A percentile compares a stretch with the other conserved stretches of the same genome.
These are phyloP conservation scores for Biscogniauxia mediterranea DNA, from an alignment of 2,329 filamentous ascomycete species.

Conservation along the genomic window DNA sequence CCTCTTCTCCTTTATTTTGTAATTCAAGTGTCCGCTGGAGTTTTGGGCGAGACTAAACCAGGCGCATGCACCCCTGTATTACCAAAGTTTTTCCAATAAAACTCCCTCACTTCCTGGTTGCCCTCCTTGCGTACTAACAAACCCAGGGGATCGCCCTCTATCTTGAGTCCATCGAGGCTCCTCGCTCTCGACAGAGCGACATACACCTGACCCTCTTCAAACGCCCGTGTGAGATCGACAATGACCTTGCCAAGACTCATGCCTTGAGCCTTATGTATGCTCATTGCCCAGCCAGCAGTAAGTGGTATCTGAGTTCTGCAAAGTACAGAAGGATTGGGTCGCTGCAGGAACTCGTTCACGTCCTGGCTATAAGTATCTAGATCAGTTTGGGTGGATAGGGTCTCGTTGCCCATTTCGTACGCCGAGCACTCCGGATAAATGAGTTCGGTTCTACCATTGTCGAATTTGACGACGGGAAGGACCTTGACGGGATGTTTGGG, in stretches of 20 bases:
- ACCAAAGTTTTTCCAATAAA: slow-evolving; percentile 36
- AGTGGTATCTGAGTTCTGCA: slow-evolving; percentile 63
- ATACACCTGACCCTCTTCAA: slow-evolving; percentile 59
- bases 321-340: slow-evolving; percentile 41
- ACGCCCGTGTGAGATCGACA: slow-evolving; percentile 51
- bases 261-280: slow-evolving; percentile 61
- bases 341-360: too few relatives aligned
- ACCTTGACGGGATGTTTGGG: slow-evolving; percentile 19
- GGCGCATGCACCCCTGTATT: not conserved
- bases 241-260: slow-evolving; percentile 59
- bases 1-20: too few relatives aligned
- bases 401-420: slow-evolving; percentile 43
- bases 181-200: slow-evolving; percentile 60
- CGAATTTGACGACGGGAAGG: slow-evolving; percentile 54
- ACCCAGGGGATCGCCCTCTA: slow-evolving; percentile 33
- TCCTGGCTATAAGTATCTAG: too few relatives aligned
- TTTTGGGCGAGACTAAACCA: too few relatives aligned
- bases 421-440: slow-evolving; percentile 53
- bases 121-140: slow-evolving; percentile 31
- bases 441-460: slow-evolving; percentile 42
- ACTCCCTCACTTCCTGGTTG: slow-evolving; percentile 35
- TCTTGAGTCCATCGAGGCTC: slow-evolving; percentile 46
- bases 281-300: slow-evolving; percentile 60
- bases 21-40: too few relatives aligned
- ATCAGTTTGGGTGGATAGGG: too few relatives aligned